phyloP scores from a whole-genome alignment of 2,329 filamentous ascomycete genomes.

The Fusarium keratoplasticum region DNA sequence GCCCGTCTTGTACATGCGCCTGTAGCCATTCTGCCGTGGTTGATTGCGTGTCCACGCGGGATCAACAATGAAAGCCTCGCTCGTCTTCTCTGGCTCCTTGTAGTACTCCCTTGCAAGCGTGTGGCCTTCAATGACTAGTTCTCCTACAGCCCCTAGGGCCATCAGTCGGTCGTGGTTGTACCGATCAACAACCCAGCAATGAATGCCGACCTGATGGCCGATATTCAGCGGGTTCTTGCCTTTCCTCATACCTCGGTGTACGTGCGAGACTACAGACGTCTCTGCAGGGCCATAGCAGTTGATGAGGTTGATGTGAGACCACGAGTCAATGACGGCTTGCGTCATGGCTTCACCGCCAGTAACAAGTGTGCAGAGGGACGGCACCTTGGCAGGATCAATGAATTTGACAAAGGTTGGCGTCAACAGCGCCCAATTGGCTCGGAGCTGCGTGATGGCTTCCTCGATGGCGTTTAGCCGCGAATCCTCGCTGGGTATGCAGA shows the following conservation, averaged over 20 bases:
- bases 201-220: conserved; percentile 26
- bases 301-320: conserved; percentile 39
- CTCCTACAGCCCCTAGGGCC: conserved; percentile 48
- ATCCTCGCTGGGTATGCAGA: conserved; percentile 53
- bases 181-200: conserved; percentile 44
- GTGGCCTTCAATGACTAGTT: conserved; percentile 51
- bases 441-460: conserved; percentile 24
- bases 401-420: conserved; percentile 37
- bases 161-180: conserved; percentile 42
- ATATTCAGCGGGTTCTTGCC: conserved; percentile 39
- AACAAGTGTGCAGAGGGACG: conserved; percentile 34
- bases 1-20: conserved; percentile 39
- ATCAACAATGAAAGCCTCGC: conserved; percentile 43
- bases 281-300: conserved; percentile 36
- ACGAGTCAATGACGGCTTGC: conserved; percentile 31
- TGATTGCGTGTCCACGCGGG: conserved; percentile 24
- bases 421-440: conserved; percentile 35
- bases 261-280: conserved; percentile 35
- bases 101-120: conserved; percentile 63
- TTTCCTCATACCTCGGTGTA: conserved; percentile 24
- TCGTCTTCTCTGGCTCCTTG: conserved; percentile 51
- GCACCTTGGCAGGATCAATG: conserved; percentile 31
- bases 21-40: fast-evolving
- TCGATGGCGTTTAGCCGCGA: conserved; percentile 52
- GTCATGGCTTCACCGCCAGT: conserved; percentile 43